Conservation (phyloP, 2,329 filamentous ascomycete genomes). For the Aureobasidium sp. region DNA sequence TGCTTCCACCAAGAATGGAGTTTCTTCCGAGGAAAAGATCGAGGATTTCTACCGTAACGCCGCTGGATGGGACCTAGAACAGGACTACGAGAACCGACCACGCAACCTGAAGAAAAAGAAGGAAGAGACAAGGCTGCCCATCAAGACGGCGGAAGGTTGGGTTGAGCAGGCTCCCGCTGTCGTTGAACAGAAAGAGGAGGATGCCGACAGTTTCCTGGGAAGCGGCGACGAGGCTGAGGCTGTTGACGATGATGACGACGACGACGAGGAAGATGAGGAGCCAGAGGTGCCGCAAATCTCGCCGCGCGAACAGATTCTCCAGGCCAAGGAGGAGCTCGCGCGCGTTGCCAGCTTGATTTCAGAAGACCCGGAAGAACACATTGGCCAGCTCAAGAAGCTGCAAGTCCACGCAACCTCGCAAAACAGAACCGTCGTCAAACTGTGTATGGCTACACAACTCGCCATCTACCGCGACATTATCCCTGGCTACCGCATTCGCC, state of each 20-base stretch:
- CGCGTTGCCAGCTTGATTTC: constrained; percentile 72
- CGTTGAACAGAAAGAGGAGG: constrained; percentile 36
- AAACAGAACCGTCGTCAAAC: constrained; percentile 69
- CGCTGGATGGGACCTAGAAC: constrained; percentile 81
- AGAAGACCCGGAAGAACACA: constrained; percentile 87
- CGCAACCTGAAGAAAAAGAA: constrained; percentile 65
- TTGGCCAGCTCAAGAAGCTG: constrained; percentile 67
- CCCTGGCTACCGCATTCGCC: constrained; percentile 88
- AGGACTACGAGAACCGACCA: constrained; percentile 75
- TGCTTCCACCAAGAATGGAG: constrained; percentile 18
- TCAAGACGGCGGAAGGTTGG: constrained; percentile 73
- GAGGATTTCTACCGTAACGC: constrained; percentile 46
- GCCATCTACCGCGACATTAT: constrained; percentile 93
- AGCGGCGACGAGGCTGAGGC: constrained; percentile 41
- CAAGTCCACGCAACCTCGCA: constrained; percentile 62
- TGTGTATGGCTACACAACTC: constrained; percentile 77
- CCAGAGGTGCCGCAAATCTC: constrained; percentile 56
- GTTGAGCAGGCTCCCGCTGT: constrained; percentile 43
- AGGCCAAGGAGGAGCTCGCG: constrained; percentile 88
- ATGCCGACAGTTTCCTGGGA: constrained; percentile 56
- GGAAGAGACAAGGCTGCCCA: constrained; percentile 69
- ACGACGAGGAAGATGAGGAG: constrained; percentile 40
- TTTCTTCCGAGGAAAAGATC: constrained; percentile 18
- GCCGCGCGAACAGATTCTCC: constrained; percentile 67
- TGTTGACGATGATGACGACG: constrained; percentile 26